Evolutionary conservation across 148 eudicot genomes (phyloP).

Genomic region (Rheum nobile): DNA sequence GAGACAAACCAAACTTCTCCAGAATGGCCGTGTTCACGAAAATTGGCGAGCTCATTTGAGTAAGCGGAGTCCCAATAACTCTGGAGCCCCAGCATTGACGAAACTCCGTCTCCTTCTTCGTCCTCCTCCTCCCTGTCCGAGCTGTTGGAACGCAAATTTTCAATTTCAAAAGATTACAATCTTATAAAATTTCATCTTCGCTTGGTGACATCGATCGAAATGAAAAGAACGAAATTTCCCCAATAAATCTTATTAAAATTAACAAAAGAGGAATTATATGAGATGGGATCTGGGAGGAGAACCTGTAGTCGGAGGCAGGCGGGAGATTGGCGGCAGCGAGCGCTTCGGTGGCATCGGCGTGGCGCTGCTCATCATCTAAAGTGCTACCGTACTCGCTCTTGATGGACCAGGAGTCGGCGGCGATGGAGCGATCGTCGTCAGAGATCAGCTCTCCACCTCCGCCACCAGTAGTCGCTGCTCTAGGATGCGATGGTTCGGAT

Average conservation of each 20-base stretch:
- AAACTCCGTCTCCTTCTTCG: slow-evolving; percentile 58
- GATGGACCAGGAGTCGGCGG: slow-evolving; percentile 97
- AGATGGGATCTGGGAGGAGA: background rate
- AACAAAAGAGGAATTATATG: background rate
- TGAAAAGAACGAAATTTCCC: background rate
- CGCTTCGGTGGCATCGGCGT: slow-evolving; percentile 93
- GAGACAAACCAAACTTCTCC: slow-evolving; percentile 92
- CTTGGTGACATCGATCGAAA: background rate
- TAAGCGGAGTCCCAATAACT: slow-evolving; percentile 95
- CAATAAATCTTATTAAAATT: background rate
- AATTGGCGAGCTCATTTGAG: slow-evolving; percentile 77
- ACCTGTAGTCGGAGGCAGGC: slow-evolving; percentile 83
- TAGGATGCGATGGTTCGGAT: slow-evolving; percentile 40
- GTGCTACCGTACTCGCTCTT: slow-evolving; percentile 98
- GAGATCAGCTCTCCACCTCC: slow-evolving; percentile 59
- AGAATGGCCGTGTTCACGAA: slow-evolving; percentile 94
- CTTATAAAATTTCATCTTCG: background rate
- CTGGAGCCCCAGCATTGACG: slow-evolving; percentile 96
- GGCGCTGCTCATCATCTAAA: slow-evolving; percentile 92
- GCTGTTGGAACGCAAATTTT: slow-evolving; percentile 21
- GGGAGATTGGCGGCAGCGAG: slow-evolving; percentile 61
- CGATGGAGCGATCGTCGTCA: slow-evolving; percentile 92
- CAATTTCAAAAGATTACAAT: background rate
- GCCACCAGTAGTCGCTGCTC: slow-evolving; percentile 29
- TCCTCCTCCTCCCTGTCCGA: slow-evolving; percentile 95